These are phyloP conservation scores for Arthrobotrys sphaeroides DNA, from an alignment of 2,329 filamentous ascomycete species.

Conservation along the genomic window DNA sequence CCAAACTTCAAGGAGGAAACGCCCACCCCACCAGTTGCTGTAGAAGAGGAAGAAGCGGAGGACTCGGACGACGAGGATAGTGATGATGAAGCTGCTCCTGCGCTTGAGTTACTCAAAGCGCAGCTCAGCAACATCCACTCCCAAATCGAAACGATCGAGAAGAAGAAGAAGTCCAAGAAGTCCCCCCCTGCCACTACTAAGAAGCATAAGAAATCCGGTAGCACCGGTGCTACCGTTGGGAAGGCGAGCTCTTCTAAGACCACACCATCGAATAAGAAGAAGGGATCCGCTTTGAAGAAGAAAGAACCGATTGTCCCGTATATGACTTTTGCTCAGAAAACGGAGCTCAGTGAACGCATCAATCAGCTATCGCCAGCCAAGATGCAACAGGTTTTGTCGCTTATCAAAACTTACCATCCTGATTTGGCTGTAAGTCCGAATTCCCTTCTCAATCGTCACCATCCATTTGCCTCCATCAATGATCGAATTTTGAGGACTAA, in stretches of 20 bases:
- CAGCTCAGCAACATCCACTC: slow-evolving; percentile 66
- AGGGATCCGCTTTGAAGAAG: slow-evolving; percentile 60
- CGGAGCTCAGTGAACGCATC: slow-evolving; percentile 86
- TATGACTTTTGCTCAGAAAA: slow-evolving; percentile 83
- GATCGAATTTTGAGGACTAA: too few relatives aligned
- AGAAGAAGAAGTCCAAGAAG: slow-evolving; percentile 70
- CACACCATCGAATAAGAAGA: slow-evolving; percentile 59
- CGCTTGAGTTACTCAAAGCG: slow-evolving; percentile 78
- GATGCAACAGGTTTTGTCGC: slow-evolving; percentile 81
- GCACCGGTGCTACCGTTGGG: slow-evolving; percentile 60
- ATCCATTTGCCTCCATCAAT: too few relatives aligned
- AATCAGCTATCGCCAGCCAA: slow-evolving; percentile 80
- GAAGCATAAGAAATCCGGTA: slow-evolving; percentile 59
- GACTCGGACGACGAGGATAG: slow-evolving; percentile 70
- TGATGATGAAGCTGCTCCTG: slow-evolving; percentile 71
- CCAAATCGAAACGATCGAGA: slow-evolving; percentile 63
- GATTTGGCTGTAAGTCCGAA: slow-evolving; percentile 65
- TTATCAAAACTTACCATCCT: slow-evolving; percentile 86
- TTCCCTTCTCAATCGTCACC: background rate
- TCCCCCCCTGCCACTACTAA: slow-evolving; percentile 66
- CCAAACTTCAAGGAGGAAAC: slow-evolving; percentile 76
- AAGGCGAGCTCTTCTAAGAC: slow-evolving; percentile 62
- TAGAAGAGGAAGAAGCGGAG: slow-evolving; percentile 73
- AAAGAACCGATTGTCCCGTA: slow-evolving; percentile 61
- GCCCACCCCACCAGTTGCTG: slow-evolving; percentile 74